A percentile compares a stretch with the other conserved stretches of the same genome.
phyloP scores from a whole-genome alignment of 129 eudicot genomes.

The Escallonia herrerae region DNA sequence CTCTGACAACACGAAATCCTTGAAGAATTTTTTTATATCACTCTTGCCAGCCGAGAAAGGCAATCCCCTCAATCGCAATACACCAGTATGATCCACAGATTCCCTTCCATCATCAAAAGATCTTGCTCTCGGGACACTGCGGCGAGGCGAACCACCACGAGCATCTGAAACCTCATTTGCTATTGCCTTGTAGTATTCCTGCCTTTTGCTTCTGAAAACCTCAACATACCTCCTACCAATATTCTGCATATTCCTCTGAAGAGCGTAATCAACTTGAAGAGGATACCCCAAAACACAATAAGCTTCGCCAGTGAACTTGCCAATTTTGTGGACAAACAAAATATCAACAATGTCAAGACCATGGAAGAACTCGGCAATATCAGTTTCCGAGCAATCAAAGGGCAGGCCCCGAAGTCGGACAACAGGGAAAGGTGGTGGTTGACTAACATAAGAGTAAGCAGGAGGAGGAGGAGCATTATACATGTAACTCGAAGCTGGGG shows the following conservation, averaged over 20 bases:
- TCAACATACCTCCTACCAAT: constrained; percentile 93
- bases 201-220: constrained; percentile 78
- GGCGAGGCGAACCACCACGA: constrained; percentile 62
- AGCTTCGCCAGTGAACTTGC: constrained; percentile 80
- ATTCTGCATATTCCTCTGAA: constrained; percentile 82
- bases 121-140: constrained; percentile 39
- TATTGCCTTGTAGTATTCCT: constrained; percentile 84
- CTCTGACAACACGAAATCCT: constrained; percentile 58
- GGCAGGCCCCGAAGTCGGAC: constrained; percentile 95
- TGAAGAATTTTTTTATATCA: constrained; percentile 68
- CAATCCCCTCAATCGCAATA: constrained; percentile 76
- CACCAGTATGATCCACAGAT: constrained; percentile 65
- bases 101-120: constrained; percentile 53
- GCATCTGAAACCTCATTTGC: constrained; percentile 64
- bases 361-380: constrained; percentile 76
- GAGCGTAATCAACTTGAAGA: constrained; percentile 86
- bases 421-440: constrained; percentile 83
- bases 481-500: constrained; percentile 43
- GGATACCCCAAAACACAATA: constrained; percentile 84
- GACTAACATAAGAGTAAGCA: constrained; percentile 47
- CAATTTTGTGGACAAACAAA: constrained; percentile 63
- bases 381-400: constrained; percentile 79
- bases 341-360: constrained; percentile 86
- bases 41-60: constrained; percentile 73
- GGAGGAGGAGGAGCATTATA: constrained; percentile 38